A percentile compares a stretch with the other conserved stretches of the same genome.
Conservation (phyloP, 2,329 filamentous ascomycete species). For the Microcyclosporella mali region DNA sequence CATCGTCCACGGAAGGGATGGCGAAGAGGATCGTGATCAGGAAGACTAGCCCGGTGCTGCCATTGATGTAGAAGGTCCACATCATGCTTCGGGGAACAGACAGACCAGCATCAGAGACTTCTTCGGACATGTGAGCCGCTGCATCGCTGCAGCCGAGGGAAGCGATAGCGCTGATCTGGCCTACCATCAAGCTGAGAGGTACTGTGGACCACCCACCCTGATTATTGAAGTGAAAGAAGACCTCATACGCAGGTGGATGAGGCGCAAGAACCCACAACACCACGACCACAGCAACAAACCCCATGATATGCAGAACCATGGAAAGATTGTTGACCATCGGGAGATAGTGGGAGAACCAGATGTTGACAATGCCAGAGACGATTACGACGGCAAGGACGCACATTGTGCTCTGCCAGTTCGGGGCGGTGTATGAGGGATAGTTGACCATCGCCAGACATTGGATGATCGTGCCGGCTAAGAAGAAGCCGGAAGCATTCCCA, state of each 20-base stretch:
- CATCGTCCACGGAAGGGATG: slow-evolving; percentile 17
- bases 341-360: slow-evolving; percentile 15
- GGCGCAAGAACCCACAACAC: slow-evolving; percentile 15
- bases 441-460: slow-evolving; percentile 17
- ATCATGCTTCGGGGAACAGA: slow-evolving; percentile 28
- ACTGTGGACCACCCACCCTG: slow-evolving; percentile 25
- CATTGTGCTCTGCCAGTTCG: slow-evolving; percentile 18
- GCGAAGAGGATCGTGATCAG: slow-evolving; percentile 15
- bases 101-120: slow-evolving; percentile 19
- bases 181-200: slow-evolving; percentile 24
- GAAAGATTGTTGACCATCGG: slow-evolving; percentile 17
- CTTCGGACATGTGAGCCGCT: slow-evolving; percentile 25
- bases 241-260: slow-evolving; percentile 23
- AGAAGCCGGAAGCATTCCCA: slow-evolving; percentile 19
- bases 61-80: slow-evolving; percentile 22
- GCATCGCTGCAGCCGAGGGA: slow-evolving; percentile 16
- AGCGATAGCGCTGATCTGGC: slow-evolving; percentile 23
- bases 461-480: slow-evolving; percentile 17
- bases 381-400: slow-evolving; percentile 16
- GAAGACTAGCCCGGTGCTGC: slow-evolving; percentile 15
- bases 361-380: slow-evolving; percentile 17
- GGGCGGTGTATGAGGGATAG: slow-evolving; percentile 12
- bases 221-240: slow-evolving; percentile 25
- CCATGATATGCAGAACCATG: slow-evolving; percentile 15
- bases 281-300: slow-evolving; percentile 16